phyloP scores from a whole-genome alignment of 495 filamentous ascomycete genomes.

The Penicillium steckii region DNA sequence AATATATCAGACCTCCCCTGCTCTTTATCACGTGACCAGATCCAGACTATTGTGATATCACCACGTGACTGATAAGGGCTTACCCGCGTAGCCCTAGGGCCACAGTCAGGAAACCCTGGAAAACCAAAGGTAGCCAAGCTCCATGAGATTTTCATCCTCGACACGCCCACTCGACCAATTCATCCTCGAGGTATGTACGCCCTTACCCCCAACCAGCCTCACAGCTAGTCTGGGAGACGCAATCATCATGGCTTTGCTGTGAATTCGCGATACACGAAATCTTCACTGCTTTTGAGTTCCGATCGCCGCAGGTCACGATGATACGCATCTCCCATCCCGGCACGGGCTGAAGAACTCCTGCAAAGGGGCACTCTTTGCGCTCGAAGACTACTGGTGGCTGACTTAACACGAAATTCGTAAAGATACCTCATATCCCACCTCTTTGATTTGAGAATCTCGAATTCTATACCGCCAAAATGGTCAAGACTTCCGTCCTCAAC shows the following conservation, averaged over 20 bases:
- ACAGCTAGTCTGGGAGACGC: conserved; percentile 50
- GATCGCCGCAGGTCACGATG: conserved; percentile 32
- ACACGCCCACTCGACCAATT: conserved; percentile 29
- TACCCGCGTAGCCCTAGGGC: conserved; percentile 24
- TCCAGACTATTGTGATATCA: neutral
- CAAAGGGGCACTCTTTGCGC: conserved; percentile 88
- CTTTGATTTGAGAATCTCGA: conserved; percentile 77
- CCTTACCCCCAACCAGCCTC: conserved; percentile 32
- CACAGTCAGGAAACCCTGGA: conserved; percentile 27
- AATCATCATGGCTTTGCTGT: conserved; percentile 35
- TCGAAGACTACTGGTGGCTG: conserved; percentile 83
- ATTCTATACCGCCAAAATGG: conserved; percentile 79
- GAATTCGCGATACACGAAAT: neutral
- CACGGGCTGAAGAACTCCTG: conserved; percentile 92
- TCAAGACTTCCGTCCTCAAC: conserved; percentile 97
- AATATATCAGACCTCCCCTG: too few species aligned
- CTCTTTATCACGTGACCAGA: too few species aligned
- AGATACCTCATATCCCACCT: conserved; percentile 75
- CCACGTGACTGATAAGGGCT: conserved; percentile 38
- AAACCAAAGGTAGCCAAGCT: conserved; percentile 21
- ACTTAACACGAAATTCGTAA: conserved; percentile 41
- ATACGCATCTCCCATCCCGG: conserved; percentile 75
- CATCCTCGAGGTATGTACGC: conserved; percentile 47
- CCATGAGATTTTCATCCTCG: conserved; percentile 17
- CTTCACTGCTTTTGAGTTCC: neutral